A percentile compares a stretch with the other conserved stretches of the same genome.
phyloP scores from a whole-genome alignment of 2,329 filamentous ascomycete species.

The Claviceps sp. region DNA sequence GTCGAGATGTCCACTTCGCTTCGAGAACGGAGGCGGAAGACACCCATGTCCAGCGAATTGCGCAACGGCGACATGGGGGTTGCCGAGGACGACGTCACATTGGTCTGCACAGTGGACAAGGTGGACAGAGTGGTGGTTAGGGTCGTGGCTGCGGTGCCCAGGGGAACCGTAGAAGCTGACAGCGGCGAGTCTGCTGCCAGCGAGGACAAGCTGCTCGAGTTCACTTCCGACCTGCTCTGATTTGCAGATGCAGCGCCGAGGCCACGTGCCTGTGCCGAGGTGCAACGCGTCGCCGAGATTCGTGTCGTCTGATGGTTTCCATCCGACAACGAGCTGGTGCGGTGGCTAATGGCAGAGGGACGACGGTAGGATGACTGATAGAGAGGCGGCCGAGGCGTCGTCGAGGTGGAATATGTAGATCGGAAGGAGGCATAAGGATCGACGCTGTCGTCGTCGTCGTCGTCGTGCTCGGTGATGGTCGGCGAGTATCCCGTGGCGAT shows the following conservation, averaged over 20 bases:
- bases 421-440: constrained; percentile 10
- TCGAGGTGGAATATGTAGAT: constrained; percentile 8
- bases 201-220: constrained; percentile 20
- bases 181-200: constrained; percentile 21
- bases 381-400: constrained; percentile 3
- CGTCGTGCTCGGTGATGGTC: constrained; percentile 40
- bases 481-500: constrained; percentile 30
- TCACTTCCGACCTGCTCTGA: constrained; percentile 35
- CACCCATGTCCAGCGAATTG: constrained; percentile 41
- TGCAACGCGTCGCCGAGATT: constrained; percentile 15
- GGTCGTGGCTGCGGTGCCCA: constrained; percentile 13
- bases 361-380: constrained; percentile 12
- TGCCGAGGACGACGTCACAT: constrained; percentile 16
- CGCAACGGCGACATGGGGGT: constrained; percentile 39
- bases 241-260: constrained; percentile 26
- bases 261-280: constrained; percentile 17
- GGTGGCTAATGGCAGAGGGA: constrained; percentile 20
- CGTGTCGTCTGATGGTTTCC: constrained; percentile 15
- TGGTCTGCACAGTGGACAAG: constrained; percentile 13
- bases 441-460: constrained; percentile 25
- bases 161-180: constrained; percentile 13
- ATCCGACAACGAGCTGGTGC: constrained; percentile 22
- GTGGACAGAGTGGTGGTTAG: background rate
- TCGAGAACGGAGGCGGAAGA: constrained; percentile 46
- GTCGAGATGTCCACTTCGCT: constrained; percentile 44